phyloP scores from a whole-genome alignment of 768 basidiomycete species.

The Serendipita vermifera region DNA sequence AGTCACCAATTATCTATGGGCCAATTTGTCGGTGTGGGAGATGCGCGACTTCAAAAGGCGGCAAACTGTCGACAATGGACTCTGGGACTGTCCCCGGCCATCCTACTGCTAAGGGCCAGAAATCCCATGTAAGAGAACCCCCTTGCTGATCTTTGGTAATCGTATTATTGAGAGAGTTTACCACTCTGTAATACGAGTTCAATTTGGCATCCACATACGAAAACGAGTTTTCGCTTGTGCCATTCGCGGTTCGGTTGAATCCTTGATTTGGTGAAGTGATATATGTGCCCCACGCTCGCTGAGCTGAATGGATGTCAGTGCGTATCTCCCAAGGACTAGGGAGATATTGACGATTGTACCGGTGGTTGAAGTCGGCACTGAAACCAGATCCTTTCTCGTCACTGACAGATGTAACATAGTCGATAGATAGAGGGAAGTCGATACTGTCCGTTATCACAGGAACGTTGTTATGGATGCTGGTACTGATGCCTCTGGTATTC shows the following conservation, averaged over 20 bases:
- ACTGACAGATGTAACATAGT: slow-evolving; percentile 25
- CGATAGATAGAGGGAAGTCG: slow-evolving; percentile 39
- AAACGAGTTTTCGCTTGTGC: slow-evolving; percentile 58
- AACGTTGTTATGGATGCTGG: slow-evolving; percentile 38
- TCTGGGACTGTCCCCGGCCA: background rate
- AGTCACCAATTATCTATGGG: background rate
- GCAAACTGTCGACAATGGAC: background rate
- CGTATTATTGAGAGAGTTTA: slow-evolving; percentile 46
- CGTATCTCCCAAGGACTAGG: slow-evolving; percentile 47
- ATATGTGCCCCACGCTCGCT: slow-evolving; percentile 42
- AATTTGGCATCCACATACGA: slow-evolving; percentile 43
- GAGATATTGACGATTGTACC: slow-evolving; percentile 44
- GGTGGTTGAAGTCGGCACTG: slow-evolving; percentile 42
- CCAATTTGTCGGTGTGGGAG: background rate
- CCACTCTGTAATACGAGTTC: slow-evolving; percentile 49
- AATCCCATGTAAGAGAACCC: slow-evolving; percentile 31
- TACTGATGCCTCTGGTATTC: slow-evolving; percentile 33
- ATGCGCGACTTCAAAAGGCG: background rate
- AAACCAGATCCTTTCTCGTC: slow-evolving; percentile 23
- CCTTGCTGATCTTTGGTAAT: slow-evolving; percentile 47
- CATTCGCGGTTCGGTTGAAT: slow-evolving; percentile 41
- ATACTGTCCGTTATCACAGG: slow-evolving; percentile 37
- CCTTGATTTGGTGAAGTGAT: slow-evolving; percentile 33
- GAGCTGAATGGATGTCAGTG: slow-evolving; percentile 45
- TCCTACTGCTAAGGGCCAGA: slow-evolving; percentile 2